A percentile compares a stretch with the other conserved stretches of the same genome.
Conservation (phyloP, 2,329 filamentous ascomycete genomes). For the Aspergillus felis region DNA sequence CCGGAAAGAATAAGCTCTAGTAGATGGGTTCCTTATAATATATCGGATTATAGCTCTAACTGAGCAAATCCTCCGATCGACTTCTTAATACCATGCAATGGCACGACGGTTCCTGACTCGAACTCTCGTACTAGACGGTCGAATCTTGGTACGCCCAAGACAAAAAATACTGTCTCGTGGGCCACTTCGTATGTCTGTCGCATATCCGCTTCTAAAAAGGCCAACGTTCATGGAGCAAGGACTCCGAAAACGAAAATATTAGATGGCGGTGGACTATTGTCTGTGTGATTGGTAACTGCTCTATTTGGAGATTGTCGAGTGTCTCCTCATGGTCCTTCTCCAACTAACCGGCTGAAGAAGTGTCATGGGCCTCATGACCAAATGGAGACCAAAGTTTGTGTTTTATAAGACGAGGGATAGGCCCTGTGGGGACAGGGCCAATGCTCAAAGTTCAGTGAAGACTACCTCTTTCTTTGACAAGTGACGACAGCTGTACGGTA, state of each 20-base stretch:
- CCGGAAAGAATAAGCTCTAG: not conserved
- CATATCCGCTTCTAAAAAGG: too few relatives aligned
- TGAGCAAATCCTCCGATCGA: not conserved
- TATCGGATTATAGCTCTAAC: not conserved
- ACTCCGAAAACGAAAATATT: not conserved
- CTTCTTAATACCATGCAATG: not conserved
- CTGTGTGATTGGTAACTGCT: not conserved
- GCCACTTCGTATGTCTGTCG: too few relatives aligned
- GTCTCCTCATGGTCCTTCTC: not conserved
- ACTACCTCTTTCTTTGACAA: not conserved
- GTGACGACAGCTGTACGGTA: too few relatives aligned
- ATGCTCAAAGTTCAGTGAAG: not conserved
- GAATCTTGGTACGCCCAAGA: slow-evolving; percentile 21
- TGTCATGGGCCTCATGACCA: not conserved
- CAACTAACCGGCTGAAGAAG: not conserved
- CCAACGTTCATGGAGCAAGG: not conserved
- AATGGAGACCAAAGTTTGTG: not conserved
- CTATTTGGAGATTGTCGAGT: not conserved
- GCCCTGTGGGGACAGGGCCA: not conserved
- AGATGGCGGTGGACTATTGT: not conserved
- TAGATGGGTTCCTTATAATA: not conserved
- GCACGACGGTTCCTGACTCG: slow-evolving; percentile 6
- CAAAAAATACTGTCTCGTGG: slow-evolving; percentile 7
- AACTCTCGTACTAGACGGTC: slow-evolving; percentile 9
- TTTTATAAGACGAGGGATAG: not conserved